These are phyloP conservation scores for Eucalyptus guilfoylei DNA, from an alignment of 345 rosid genomes.

Conservation along the genomic window DNA sequence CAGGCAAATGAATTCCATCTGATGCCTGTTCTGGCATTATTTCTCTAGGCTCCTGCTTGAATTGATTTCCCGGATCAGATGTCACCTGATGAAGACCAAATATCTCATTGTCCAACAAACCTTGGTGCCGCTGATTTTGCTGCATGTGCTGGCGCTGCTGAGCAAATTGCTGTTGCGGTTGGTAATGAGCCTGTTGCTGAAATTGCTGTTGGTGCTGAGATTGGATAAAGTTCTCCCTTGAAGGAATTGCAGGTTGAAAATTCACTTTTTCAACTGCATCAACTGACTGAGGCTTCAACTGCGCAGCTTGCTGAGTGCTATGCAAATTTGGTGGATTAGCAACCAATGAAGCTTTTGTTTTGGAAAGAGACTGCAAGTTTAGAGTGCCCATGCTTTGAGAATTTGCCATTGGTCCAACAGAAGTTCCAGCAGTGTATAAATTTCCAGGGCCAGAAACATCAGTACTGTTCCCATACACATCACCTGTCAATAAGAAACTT, in stretches of 20 bases:
- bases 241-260: constrained; percentile 32
- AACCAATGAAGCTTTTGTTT: constrained; percentile 34
- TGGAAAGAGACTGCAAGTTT: constrained; percentile 45
- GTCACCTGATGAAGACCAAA: constrained; percentile 46
- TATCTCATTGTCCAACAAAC: constrained; percentile 27
- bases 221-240: constrained; percentile 38
- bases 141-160: constrained; percentile 44
- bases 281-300: constrained; percentile 19
- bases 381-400: constrained; percentile 36
- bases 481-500: constrained; percentile 33
- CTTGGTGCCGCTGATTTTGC: constrained; percentile 56
- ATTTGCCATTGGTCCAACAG: constrained; percentile 36
- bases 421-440: constrained; percentile 35
- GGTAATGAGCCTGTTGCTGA: constrained; percentile 46
- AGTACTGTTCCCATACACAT: constrained; percentile 44
- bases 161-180: constrained; percentile 49
- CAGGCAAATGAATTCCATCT: constrained; percentile 48
- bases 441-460: constrained; percentile 59
- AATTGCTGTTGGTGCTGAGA: constrained; percentile 57
- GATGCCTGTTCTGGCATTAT: constrained; percentile 42
- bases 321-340: constrained; percentile 40
- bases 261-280: constrained; percentile 45
- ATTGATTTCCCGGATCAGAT: constrained; percentile 36
- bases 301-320: constrained; percentile 31
- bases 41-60: constrained; percentile 57